A percentile compares a stretch with the other conserved stretches of the same genome.
These are phyloP conservation scores for Starmera pachycereana DNA, from an alignment of 805 yeast species.

Conservation along the genomic window DNA sequence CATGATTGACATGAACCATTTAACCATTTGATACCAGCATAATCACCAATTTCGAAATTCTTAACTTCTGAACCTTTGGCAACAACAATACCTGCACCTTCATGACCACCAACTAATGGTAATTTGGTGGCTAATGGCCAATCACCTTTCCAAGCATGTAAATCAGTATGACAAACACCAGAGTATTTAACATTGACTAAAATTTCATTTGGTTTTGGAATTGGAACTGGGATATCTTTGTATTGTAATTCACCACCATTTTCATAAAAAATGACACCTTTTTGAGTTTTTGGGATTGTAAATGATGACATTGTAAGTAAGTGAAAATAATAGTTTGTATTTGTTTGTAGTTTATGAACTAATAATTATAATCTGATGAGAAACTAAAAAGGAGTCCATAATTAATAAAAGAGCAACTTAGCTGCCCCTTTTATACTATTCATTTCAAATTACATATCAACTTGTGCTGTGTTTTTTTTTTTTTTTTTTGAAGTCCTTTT, in stretches of 20 bases:
- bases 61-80: constrained; percentile 44
- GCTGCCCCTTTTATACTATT: no score
- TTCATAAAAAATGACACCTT: constrained; percentile 37
- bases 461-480: no score
- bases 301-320: neutral
- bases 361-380: no score
- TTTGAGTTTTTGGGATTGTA: constrained; percentile 30
- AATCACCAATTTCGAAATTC: constrained; percentile 49
- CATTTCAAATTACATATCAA: no score
- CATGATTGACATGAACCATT: constrained; percentile 52
- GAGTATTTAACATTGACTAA: constrained; percentile 28
- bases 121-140: constrained; percentile 45
- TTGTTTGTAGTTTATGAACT: no score
- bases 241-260: constrained; percentile 33
- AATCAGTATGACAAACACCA: constrained; percentile 51
- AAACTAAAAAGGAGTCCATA: no score
- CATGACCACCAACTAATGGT: constrained; percentile 59
- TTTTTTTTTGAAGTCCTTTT: no score
- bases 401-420: no score
- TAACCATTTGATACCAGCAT: constrained; percentile 55
- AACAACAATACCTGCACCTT: constrained; percentile 59
- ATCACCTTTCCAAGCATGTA: constrained; percentile 62
- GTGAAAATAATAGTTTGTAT: no score
- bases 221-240: constrained; percentile 40
- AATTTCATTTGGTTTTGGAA: constrained; percentile 23